Base-by-base conservation (phyloP, 192 early-diverging fungal species). In the Backusella mclennaniae region DNA sequence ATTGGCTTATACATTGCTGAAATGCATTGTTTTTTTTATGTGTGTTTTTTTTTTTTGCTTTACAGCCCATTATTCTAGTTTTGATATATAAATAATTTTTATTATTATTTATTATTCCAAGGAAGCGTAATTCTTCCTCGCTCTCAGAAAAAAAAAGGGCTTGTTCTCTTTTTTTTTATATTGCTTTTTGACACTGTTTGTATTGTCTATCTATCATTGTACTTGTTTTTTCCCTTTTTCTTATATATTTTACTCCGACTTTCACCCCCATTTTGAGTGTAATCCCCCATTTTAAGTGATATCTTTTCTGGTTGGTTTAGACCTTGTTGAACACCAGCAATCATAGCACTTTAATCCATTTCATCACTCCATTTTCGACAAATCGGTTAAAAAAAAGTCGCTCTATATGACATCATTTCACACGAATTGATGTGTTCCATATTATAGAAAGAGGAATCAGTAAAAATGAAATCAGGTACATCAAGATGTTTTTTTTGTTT, bases 401-500 rank as follows among this genome's bases (percentile, higher is more conserved):
- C 52, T 53, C 52, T 53, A 53, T 53, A 53, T 53, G 52, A 53
- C 52, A 53, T 53, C 52, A 53, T 53, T 53, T 53, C n/a, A 53
- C 52, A 53, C 52, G 52, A 53, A 53, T 53, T 53, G 52, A 53
- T 53, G 52, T n/a, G 52, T 23, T 21, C n/a, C 21, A 21, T 53
- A 23, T n/a, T 53, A 9, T 53, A 19, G n/a, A 53, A 53, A 53
- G 42, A 44, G 42, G 15, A 44, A 44, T 44, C 4, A 44, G 17
- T 44, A 44, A 17, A 44, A 44, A 44, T 44, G 15, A 53, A 53
- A 53, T 53, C 52, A 53, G 52, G 52, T 9, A 53, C 52, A 53
- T n/a, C n/a, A 53, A n/a, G 52, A 53, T 53, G n/a, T 23, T 53
- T 53, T 53, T 53, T 53, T 53, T 53, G 52, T 53, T 53, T 53